A percentile compares a stretch with the other conserved stretches of the same genome.
phyloP scores from a whole-genome alignment of 345 rosid genomes.

The Camelina sativa region DNA sequence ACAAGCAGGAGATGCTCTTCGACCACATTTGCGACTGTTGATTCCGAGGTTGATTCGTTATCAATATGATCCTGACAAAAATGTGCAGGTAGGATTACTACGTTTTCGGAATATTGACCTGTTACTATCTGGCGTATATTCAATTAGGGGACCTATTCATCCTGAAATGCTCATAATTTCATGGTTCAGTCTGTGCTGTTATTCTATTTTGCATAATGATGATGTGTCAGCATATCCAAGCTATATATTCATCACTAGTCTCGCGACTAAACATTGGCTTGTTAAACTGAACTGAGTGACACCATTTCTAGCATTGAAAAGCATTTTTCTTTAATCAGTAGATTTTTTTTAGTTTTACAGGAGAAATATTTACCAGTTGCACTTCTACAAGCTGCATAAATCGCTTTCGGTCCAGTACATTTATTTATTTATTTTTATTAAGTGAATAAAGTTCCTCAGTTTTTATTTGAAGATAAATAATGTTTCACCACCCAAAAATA shows the following conservation, averaged over 20 bases:
- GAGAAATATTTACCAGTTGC: conserved; percentile 17
- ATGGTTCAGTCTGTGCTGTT: conserved; percentile 19
- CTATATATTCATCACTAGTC: conserved; percentile 5
- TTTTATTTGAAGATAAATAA: not conserved
- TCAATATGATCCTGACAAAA: conserved; percentile 97
- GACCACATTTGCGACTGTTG: conserved; percentile 77
- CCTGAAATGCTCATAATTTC: conserved; percentile 20
- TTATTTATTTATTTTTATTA: not conserved
- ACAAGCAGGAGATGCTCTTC: conserved; percentile 98
- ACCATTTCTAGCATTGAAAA: conserved; percentile 20
- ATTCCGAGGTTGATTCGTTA: conserved; percentile 91
- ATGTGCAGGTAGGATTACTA: conserved; percentile 76
- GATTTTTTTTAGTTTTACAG: conserved; percentile 3
- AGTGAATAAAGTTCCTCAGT: not conserved
- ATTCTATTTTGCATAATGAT: conserved; percentile 3
- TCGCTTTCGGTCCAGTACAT: not conserved
- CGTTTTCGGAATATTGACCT: conserved; percentile 8
- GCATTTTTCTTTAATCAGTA: conserved; percentile 16
- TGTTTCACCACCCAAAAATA: not conserved
- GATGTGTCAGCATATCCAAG: conserved; percentile 3
- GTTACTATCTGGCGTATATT: not conserved
- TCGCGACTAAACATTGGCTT: not conserved
- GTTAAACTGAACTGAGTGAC: conserved; percentile 26
- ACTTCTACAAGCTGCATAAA: conserved; percentile 18
- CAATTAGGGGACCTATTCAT: not conserved